Evolutionary conservation across 805 yeast genomes (phyloP).

Genomic region (Candida ascalaphidarum): DNA sequence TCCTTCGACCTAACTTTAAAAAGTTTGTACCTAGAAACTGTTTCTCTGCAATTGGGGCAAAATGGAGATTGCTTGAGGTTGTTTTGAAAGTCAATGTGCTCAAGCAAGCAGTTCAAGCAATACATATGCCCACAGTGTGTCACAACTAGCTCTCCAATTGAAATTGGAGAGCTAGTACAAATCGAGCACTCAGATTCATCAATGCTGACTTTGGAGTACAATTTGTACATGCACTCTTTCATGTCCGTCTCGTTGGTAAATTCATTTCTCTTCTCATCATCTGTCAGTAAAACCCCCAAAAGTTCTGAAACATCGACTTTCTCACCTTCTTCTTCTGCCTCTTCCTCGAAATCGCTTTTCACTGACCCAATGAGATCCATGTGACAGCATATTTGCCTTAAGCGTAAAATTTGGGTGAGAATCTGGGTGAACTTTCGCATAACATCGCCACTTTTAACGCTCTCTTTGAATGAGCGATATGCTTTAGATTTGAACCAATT

Average conservation of each 20-base stretch:
- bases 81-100: constrained; percentile 65
- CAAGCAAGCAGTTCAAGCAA: constrained; percentile 65
- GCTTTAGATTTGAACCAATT: constrained; percentile 63
- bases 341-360: constrained; percentile 47
- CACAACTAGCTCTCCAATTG: constrained; percentile 43
- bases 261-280: too few relatives aligned
- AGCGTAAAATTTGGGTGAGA: constrained; percentile 70
- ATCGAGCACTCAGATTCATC: constrained; percentile 70
- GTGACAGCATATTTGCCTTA: constrained; percentile 88
- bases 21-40: constrained; percentile 41
- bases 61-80: constrained; percentile 33
- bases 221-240: constrained; percentile 14
- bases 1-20: constrained; percentile 30
- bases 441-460: constrained; percentile 57
- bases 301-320: constrained; percentile 6
- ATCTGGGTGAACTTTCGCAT: constrained; percentile 69
- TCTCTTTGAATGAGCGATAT: constrained; percentile 49
- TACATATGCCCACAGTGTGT: constrained; percentile 78
- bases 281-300: constrained; percentile 6
- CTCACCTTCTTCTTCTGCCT: constrained; percentile 17
- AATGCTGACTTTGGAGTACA: constrained; percentile 22
- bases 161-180: constrained; percentile 65
- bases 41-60: constrained; percentile 73
- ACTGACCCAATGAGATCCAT: constrained; percentile 51
- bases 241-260: constrained; percentile 13